Percentiles rank a stretch among this genome's conserved stretches.
These are phyloP conservation scores for Pseudocercospora musae DNA, from an alignment of 2,329 filamentous ascomycete genomes.

Conservation along the genomic window DNA sequence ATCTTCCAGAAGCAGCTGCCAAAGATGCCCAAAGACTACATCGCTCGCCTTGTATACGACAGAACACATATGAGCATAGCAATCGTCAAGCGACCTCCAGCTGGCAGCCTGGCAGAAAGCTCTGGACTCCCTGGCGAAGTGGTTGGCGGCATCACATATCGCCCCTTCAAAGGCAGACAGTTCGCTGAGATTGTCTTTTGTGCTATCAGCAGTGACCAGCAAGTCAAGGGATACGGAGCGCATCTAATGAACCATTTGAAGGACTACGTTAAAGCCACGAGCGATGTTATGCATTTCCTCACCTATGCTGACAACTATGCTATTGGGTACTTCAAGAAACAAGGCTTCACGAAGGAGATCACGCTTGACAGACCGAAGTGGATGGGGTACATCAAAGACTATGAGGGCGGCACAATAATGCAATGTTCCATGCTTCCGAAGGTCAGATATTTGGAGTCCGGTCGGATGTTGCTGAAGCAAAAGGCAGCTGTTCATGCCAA, in stretches of 20 bases:
- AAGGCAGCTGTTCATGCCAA: constrained; percentile 94
- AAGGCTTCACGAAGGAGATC: constrained; percentile 98
- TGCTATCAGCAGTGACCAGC: constrained; percentile 94
- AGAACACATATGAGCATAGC: constrained; percentile 93
- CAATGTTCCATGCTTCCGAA: constrained; percentile 96
- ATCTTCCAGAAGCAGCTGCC: constrained; percentile 98
- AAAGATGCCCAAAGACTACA: constrained; percentile 99
- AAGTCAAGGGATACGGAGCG: constrained; percentile 97
- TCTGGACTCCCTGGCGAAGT: constrained; percentile 35
- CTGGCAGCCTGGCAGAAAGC: constrained; percentile 30
- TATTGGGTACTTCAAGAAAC: constrained; percentile 98
- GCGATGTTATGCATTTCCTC: constrained; percentile 95
- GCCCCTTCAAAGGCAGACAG: constrained; percentile 83
- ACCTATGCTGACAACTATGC: constrained; percentile 99
- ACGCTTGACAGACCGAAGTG: constrained; percentile 84
- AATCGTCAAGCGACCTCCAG: constrained; percentile 89
- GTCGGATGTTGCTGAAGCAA: constrained; percentile 93
- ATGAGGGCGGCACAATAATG: constrained; percentile 98
- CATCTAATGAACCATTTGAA: constrained; percentile 98
- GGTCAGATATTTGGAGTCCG: constrained; percentile 88
- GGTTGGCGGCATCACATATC: constrained; percentile 85
- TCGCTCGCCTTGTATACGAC: constrained; percentile 94
- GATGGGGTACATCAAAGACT: constrained; percentile 99
- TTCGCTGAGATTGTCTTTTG: constrained; percentile 99
- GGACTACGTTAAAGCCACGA: constrained; percentile 95